Evolutionary conservation across 1,139 yeast genomes (phyloP), one percentile per base, ranked within the genome.

Genomic region (Candida labiduridarum): DNA sequence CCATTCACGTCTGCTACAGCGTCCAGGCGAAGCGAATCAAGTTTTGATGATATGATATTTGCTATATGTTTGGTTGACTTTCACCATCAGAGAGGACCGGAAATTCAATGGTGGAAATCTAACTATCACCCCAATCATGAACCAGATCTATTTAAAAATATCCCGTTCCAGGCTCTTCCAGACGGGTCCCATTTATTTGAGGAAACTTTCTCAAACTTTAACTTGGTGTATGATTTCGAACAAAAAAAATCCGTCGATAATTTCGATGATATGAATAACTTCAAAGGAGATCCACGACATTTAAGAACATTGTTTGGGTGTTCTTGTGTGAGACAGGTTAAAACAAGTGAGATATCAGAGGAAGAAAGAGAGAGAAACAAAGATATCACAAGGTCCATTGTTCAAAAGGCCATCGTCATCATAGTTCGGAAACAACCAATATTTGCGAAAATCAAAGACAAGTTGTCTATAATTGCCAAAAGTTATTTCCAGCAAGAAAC

Each of bases 41-140:
- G 46, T 33, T 55, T 63, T 8, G 63, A 63, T 49, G 79, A 75
- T 53, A 68, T 81, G 61, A 80, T 91, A 5, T 86, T 89, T 66
- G 97, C 96, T 5, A 83, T 92, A 14, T 87, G 96, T 57, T 81
- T 94, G 16, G 96, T 92, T 18, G 96, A 95, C 58, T 94, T 94
- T 74, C 97, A 94, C 64, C 99, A 94, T 62, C 80, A 87, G 22
- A 71, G 96, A 51, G 99, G 99, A 0, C 99, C 99, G 0, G 98
- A 94, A 64, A 84, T 94, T 16, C 97, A 92, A 66, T 90, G 89
- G 72, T 89, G 97, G 91, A 78, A 84, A 46, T 91, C 96, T 16
- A 82, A 85, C 51, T 82, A 84, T 48, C 69, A 69, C 42, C 65
- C 68, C 1, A 65, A 64, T 6, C 66, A 72, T 50, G 58, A 68